Evolutionary conservation across 2,329 filamentous ascomycete species (phyloP).

Genomic region (Calonectria pauciramosa): DNA sequence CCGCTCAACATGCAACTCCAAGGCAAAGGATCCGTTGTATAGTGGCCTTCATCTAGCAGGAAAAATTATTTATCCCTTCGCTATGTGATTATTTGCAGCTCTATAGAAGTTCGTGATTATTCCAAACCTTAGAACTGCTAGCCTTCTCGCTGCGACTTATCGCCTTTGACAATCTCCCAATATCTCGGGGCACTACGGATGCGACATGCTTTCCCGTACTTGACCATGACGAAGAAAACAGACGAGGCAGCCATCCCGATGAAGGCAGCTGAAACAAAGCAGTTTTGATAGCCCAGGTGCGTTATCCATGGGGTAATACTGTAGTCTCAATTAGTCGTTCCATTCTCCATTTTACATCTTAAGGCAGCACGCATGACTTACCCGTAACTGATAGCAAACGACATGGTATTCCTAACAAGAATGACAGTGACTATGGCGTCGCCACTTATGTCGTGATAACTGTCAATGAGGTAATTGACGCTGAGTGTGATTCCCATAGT

Average conservation of each 20-base stretch:
- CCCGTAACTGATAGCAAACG: slow-evolving; percentile 52
- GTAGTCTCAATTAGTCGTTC: not conserved
- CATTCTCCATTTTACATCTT: fast-evolving
- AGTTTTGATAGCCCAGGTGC: slow-evolving; percentile 57
- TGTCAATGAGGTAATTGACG: slow-evolving; percentile 57
- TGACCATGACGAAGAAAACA: slow-evolving; percentile 61
- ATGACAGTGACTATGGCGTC: slow-evolving; percentile 57
- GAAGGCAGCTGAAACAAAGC: slow-evolving; percentile 58
- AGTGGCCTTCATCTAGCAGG: not conserved
- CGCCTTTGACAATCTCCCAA: slow-evolving; percentile 23
- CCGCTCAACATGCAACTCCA: no score
- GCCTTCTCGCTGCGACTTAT: slow-evolving; percentile 14
- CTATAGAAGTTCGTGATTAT: no score
- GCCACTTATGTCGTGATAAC: slow-evolving; percentile 55
- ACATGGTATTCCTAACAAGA: slow-evolving; percentile 55
- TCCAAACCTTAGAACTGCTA: not conserved
- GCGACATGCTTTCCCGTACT: slow-evolving; percentile 56
- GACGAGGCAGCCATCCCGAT: slow-evolving; percentile 55
- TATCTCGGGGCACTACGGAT: slow-evolving; percentile 33
- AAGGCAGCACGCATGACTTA: not conserved
- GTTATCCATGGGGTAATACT: slow-evolving; percentile 63
- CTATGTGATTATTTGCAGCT: no score
- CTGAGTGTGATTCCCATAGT: slow-evolving; percentile 54
- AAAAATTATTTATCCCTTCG: not conserved
- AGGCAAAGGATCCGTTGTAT: no score